Percentiles rank a stretch among this genome's conserved stretches.
phyloP scores from a whole-genome alignment of 768 basidiomycete species.

The Collybia mongolica region DNA sequence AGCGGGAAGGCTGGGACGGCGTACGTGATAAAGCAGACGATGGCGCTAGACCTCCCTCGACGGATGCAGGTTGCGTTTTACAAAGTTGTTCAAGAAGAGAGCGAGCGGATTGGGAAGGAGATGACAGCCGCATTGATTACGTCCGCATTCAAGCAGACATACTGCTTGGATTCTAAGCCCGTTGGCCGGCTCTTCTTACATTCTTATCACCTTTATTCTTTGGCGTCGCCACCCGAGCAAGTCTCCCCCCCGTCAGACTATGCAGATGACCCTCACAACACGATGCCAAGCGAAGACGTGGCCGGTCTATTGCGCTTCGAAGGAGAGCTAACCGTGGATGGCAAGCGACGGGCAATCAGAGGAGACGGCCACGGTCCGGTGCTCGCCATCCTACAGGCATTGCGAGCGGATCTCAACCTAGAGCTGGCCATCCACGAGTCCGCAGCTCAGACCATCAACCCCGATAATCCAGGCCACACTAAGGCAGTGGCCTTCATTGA shows the following conservation, averaged over 20 bases:
- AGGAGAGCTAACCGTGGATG: constrained; percentile 69
- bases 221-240: constrained; percentile 33
- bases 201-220: constrained; percentile 55
- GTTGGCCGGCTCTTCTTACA: constrained; percentile 65
- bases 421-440: constrained; percentile 71
- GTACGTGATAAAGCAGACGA: constrained; percentile 75
- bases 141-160: constrained; percentile 63
- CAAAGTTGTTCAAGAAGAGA: constrained; percentile 67
- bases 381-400: constrained; percentile 74
- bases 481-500: constrained; percentile 80
- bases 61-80: constrained; percentile 85
- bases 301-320: constrained; percentile 44
- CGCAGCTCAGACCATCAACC: constrained; percentile 64
- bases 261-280: constrained; percentile 46
- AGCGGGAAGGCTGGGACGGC: constrained; percentile 86
- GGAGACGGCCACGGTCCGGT: constrained; percentile 83
- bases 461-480: constrained; percentile 21
- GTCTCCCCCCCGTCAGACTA: constrained; percentile 38
- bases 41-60: constrained; percentile 75
- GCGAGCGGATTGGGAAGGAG: constrained; percentile 78
- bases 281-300: constrained; percentile 10
- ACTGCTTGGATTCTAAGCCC: constrained; percentile 61
- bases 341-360: constrained; percentile 57
- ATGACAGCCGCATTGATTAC: constrained; percentile 78
- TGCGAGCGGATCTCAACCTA: constrained; percentile 61